Evolutionary conservation across 345 rosid species (phyloP), one percentile per base, ranked within the genome.

Genomic region (Arabidopsis suecica): DNA sequence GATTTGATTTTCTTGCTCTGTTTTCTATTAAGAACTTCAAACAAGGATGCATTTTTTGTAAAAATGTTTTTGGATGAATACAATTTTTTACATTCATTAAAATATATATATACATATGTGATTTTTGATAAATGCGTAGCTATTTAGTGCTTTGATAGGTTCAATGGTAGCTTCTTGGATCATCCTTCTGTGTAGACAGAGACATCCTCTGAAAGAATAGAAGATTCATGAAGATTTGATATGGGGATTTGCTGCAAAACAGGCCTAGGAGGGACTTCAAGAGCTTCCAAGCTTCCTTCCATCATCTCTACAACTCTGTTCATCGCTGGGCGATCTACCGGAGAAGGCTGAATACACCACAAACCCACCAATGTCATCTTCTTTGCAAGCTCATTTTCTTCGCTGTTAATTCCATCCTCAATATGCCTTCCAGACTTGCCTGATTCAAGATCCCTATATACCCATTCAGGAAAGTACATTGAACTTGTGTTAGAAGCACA

Each of bases 311-410:
- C 50, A 11, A 79, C 76, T 34, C 55, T 64, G 4, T 7, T 63
- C 64, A 74, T 71, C 10, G 76, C 25, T 4, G 81, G 81, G 5
- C 72, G 41, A 58, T 78, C 50, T 12, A 30, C 0, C 62, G 82
- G 85, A 6, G 33, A 55, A 3, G 71, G 44, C 62, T 80, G 83
- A 58, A 80, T 84, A 69, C 77, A 73, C 72, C 78, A 82, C 33
- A 80, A 23, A 14, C 77, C 51, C 11, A 77, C 77, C 23, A 76
- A 1, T 3, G 50, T 61, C 75, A 83, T 65, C 82, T 74, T 83
- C 57, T 25, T 69, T 7, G 23, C 48, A 5, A 49, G 10, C 12
- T 80, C 65, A 2, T 74, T 25, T 5, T 73, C 80, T 28, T 62
- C 69, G 36, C 12, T 44, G 6, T 6, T 38, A 1, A 65, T 20